Evolutionary conservation across 768 basidiomycete genomes (phyloP), one percentile per base, ranked within the genome.

Genomic region (Daedaleopsis sinensis): DNA sequence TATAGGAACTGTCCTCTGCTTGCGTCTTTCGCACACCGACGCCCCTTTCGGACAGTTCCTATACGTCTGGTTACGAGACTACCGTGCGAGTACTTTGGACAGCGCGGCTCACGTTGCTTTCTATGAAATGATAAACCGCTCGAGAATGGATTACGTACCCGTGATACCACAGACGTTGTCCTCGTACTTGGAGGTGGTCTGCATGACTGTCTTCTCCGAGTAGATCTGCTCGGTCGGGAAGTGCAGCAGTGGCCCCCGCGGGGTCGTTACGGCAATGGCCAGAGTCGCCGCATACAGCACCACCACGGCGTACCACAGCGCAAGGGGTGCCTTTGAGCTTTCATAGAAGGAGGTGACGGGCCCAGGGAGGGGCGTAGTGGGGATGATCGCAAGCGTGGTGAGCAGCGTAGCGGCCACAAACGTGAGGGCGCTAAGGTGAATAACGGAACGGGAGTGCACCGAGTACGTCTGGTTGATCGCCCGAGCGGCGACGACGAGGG

Each of bases 221-320:
- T 94, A 95, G 38, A 96, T 87, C 12, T 75, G 74, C 58, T 87
- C 82, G n/a, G 86, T 77, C 1, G 91, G 89, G 68, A 85, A 92
- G 69, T 93, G 84, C 6, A 96, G 77, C 10, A 79, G 75, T 0
- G 95, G 95, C 0, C 94, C 94, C 39, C 82, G 78, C 2, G 89
- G 90, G 1, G 87, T 88, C 7, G 75, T 77, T 54, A 78, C 70
- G 18, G 76, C 72, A n/a, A 88, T 51, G 38, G 76, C 58, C 57
- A 76, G 77, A 2, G 80, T 74, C 18, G 83, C 39, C 24, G 74
- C 70, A 65, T 88, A 89, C 19, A 89, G 69, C 6, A 67, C 77
- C 16, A 89, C 68, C 10, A 80, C 75, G 3, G 79, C 71, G 55
- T 85, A 84, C 85, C 86, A 89, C 6, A 88, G 68, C 9, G 48